Evolutionary conservation across 441 rosid species (phyloP), one percentile per base, ranked within the genome.

Genomic region (Rhodomyrtus psidioides): DNA sequence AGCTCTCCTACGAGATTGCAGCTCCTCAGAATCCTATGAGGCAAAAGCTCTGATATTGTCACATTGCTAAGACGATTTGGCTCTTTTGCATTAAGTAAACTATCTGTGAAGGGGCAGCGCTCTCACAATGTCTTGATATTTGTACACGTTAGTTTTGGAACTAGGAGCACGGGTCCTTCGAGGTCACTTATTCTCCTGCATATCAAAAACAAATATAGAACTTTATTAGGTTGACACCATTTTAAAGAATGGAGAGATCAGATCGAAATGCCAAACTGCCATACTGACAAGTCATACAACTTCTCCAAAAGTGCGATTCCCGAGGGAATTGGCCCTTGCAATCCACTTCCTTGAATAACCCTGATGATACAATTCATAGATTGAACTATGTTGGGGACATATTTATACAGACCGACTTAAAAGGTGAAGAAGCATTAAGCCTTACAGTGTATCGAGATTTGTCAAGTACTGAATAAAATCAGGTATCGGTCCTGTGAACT

Each of bases 141-240:
- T 13, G 9, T 6, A 6, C 9, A 46, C 12, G 9, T 82, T 1
- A 59, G 21, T 9, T 15, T 8, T 30, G 87, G 87, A 81, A 85
- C 59, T 15, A 0, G 26, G 14, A 81, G 46, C 62, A 81, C 42
- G 1, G 30, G 28, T 81, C 87, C 87, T 59, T 81, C 14, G n/a
- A 85, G 34, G 84, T 85, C 87, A 81, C 81, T 85, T 6, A 85
- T 81, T 53, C 87, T 85, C 81, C 87, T 85, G 53, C 42, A 14
- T 51, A 34, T 85, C 9, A 13, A 39, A 81, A 51, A 7, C 55
- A 81, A 42, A 54, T n/a, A 46, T 7, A 53, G 59, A 39, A 54
- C 27, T 9, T 57, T 51, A 46, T 5, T 23, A 7, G 23, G 34
- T 14, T 9, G 1, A 28, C 7, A 17, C 44, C 26, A 21, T 24